These are phyloP conservation scores for Mycena pura DNA, from an alignment of 768 basidiomycete species.

Conservation along the genomic window DNA sequence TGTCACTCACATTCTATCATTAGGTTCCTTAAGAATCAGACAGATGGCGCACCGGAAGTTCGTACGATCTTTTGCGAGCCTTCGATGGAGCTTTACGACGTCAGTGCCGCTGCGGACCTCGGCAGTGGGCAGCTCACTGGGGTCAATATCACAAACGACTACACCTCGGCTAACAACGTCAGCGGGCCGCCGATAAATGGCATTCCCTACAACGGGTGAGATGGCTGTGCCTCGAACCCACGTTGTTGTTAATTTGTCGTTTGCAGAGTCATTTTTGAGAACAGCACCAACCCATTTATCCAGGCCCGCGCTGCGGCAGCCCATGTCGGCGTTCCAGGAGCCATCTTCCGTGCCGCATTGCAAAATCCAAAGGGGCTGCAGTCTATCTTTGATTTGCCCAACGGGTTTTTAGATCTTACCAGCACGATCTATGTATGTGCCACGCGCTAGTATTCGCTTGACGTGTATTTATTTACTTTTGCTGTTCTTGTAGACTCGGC, in stretches of 20 bases:
- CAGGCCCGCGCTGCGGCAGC: conserved; percentile 57
- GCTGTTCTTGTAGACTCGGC: conserved; percentile 50
- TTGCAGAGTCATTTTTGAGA: conserved; percentile 50
- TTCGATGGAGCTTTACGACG: conserved; percentile 40
- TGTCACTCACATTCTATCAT: background rate
- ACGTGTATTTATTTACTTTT: background rate
- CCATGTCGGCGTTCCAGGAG: conserved; percentile 60
- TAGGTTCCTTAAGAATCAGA: conserved; percentile 40
- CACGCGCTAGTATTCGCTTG: background rate
- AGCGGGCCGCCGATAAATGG: conserved; percentile 18
- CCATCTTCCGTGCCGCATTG: conserved; percentile 62
- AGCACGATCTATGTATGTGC: conserved; percentile 55
- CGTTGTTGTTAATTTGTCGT: background rate
- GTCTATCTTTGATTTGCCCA: conserved; percentile 52
- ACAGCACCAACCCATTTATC: conserved; percentile 51
- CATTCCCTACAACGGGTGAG: conserved; percentile 20
- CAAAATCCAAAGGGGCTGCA: conserved; percentile 48
- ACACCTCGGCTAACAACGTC: conserved; percentile 15
- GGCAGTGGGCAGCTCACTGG: conserved; percentile 24
- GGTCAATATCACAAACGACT: conserved; percentile 14
- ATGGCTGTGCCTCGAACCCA: background rate
- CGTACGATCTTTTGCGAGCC: conserved; percentile 51
- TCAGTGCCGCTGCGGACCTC: conserved; percentile 43
- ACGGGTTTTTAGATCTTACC: conserved; percentile 63
- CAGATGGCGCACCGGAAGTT: conserved; percentile 33